These are phyloP conservation scores for Kwoniella newhampshirensis DNA, from an alignment of 768 basidiomycete genomes.

Conservation along the genomic window DNA sequence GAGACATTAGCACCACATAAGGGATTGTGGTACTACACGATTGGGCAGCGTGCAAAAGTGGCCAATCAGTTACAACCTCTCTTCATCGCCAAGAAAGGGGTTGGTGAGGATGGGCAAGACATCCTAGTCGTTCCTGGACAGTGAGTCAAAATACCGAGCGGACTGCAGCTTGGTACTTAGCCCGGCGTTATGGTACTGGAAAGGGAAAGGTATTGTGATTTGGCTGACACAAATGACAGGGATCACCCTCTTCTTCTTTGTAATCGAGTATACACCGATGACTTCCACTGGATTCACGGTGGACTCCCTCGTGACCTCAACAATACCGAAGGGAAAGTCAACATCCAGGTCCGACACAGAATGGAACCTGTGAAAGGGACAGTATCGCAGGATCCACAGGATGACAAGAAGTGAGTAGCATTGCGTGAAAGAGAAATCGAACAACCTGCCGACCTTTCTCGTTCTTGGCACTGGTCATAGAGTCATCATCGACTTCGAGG, in stretches of 20 bases:
- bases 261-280: slow-evolving; percentile 8
- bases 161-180: no score
- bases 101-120: slow-evolving; percentile 57
- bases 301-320: slow-evolving; percentile 57
- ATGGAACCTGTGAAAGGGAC: slow-evolving; percentile 60
- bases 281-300: slow-evolving; percentile 71
- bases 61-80: slow-evolving; percentile 63
- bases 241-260: slow-evolving; percentile 62
- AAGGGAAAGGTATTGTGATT: no score
- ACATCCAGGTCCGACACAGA: slow-evolving; percentile 69
- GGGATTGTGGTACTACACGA: slow-evolving; percentile 80
- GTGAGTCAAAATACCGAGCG: no score
- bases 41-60: slow-evolving; percentile 76
- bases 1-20: slow-evolving; percentile 63
- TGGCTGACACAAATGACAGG: slow-evolving; percentile 51
- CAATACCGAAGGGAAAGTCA: slow-evolving; percentile 52
- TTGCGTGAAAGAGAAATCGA: no score
- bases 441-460: no score
- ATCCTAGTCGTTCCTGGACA: slow-evolving; percentile 74
- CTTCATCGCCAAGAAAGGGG: slow-evolving; percentile 75
- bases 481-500: slow-evolving; percentile 60
- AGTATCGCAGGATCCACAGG: slow-evolving; percentile 56
- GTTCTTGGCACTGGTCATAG: slow-evolving; percentile 10
- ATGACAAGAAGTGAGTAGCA: no score
- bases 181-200: no score